phyloP scores from a whole-genome alignment of 768 basidiomycete species.

The Amanita phalloides region DNA sequence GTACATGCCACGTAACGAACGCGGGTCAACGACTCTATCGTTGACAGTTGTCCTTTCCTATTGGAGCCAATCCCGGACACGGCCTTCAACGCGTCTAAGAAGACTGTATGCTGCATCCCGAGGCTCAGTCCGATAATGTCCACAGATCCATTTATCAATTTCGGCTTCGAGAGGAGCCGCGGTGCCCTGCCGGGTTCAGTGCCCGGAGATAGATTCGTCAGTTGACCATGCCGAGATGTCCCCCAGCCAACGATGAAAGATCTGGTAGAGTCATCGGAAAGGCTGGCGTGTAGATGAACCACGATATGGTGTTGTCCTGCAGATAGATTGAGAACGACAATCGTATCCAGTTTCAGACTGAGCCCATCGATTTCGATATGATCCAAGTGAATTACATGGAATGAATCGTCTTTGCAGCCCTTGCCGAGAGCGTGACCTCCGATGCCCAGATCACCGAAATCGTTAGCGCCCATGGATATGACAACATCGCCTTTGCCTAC shows the following conservation, averaged over 20 bases:
- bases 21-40: constrained; percentile 15
- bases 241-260: constrained; percentile 69
- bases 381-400: constrained; percentile 33
- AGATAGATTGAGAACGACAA: constrained; percentile 31
- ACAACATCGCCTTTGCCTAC: constrained; percentile 36
- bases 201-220: constrained; percentile 32
- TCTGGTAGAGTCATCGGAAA: constrained; percentile 11
- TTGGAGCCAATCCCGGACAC: constrained; percentile 57
- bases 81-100: constrained; percentile 47
- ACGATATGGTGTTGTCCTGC: constrained; percentile 72
- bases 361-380: constrained; percentile 21
- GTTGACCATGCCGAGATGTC: constrained; percentile 72
- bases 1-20: constrained; percentile 43
- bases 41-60: constrained; percentile 53
- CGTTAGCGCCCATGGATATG: constrained; percentile 76
- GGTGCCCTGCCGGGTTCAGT: constrained; percentile 18
- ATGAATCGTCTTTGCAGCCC: constrained; percentile 11
- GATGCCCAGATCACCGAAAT: constrained; percentile 72
- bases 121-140: constrained; percentile 23
- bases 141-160: constrained; percentile 19
- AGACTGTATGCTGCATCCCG: constrained; percentile 34
- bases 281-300: constrained; percentile 24
- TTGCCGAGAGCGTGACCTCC: constrained; percentile 18
- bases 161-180: constrained; percentile 15
- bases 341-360: constrained; percentile 12